phyloP scores from a whole-genome alignment of 768 basidiomycete species.

The Suillus luteus region DNA sequence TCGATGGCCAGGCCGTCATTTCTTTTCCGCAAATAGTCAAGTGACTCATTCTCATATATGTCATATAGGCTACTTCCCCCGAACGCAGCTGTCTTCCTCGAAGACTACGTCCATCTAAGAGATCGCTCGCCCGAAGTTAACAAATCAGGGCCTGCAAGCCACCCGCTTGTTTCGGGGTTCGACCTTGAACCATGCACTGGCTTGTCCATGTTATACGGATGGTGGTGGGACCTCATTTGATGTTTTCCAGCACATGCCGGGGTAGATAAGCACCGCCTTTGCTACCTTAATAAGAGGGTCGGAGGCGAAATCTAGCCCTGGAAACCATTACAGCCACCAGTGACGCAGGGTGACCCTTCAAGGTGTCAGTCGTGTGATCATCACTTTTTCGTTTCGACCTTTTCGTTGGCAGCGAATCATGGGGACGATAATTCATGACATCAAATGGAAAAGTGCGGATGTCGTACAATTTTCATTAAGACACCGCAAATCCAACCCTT shows the following conservation, averaged over 20 bases:
- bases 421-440: not conserved
- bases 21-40: no score
- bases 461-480: not conserved
- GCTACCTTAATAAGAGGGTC: no score
- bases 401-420: not conserved
- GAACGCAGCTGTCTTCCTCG: not conserved
- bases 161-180: not conserved
- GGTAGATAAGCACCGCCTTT: no score
- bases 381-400: not conserved
- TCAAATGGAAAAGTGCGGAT: not conserved
- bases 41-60: not conserved
- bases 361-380: not conserved
- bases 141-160: not conserved
- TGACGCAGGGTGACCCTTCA: not conserved
- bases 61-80: not conserved
- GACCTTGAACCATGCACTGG: not conserved
- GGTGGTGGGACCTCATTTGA: not conserved
- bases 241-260: not conserved
- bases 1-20: no score
- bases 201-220: not conserved
- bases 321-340: not conserved
- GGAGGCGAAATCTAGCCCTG: not conserved
- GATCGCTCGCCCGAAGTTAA: not conserved
- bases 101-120: not conserved
- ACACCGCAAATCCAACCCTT: not conserved